These are phyloP conservation scores for Poa annua DNA, from an alignment of 176 grass and related monocot genomes.

Conservation along the genomic window DNA sequence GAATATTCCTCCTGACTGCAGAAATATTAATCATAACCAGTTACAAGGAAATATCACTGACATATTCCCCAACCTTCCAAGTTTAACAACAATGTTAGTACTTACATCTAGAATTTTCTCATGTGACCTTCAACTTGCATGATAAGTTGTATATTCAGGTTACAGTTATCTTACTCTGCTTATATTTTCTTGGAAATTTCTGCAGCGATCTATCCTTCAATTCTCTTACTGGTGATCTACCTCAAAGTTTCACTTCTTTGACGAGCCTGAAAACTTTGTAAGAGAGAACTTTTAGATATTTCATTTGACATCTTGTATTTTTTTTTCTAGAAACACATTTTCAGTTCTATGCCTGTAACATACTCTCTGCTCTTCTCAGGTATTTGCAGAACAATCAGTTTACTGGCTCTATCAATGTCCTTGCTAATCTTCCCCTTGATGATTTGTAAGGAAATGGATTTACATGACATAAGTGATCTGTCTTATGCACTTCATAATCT, in stretches of 20 bases:
- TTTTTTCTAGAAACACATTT: neutral
- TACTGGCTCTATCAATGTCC: constrained; percentile 75
- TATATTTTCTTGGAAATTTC: constrained; percentile 26
- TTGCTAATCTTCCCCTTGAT: constrained; percentile 80
- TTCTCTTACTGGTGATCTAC: constrained; percentile 76
- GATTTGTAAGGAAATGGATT: constrained; percentile 70
- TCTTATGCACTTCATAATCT: constrained; percentile 24
- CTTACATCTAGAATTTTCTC: neutral
- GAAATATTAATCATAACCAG: constrained; percentile 86
- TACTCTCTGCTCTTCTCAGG: constrained; percentile 44
- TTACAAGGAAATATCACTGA: constrained; percentile 87
- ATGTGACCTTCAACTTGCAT: constrained; percentile 1
- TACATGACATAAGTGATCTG: constrained; percentile 12
- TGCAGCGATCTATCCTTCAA: constrained; percentile 87
- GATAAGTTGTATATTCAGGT: constrained; percentile 18
- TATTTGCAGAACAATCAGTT: constrained; percentile 97
- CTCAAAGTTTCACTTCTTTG: constrained; percentile 72
- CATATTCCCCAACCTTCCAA: constrained; percentile 70
- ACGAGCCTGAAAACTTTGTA: constrained; percentile 83
- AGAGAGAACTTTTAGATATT: constrained; percentile 25
- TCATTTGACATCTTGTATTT: neutral
- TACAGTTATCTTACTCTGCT: constrained; percentile 18
- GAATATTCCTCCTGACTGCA: constrained; percentile 40
- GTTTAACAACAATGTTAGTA: constrained; percentile 79
- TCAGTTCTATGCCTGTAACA: constrained; percentile 3